Percentiles rank a stretch among this genome's conserved stretches.
phyloP scores from a whole-genome alignment of 2,329 filamentous ascomycete genomes.

The Blastomyces percursus region DNA sequence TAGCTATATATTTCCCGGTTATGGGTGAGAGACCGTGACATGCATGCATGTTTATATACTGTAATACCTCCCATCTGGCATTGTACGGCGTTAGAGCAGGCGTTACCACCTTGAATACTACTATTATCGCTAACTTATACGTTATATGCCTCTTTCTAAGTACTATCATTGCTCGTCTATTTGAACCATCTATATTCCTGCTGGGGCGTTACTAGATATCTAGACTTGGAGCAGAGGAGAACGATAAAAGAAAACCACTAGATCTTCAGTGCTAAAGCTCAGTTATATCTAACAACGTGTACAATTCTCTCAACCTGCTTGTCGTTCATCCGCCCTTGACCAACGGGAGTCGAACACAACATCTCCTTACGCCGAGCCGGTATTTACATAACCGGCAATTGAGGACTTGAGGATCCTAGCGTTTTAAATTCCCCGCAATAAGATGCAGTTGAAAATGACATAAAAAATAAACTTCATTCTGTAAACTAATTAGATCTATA shows the following conservation, averaged over 20 bases:
- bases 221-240: not conserved
- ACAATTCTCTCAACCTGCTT: not conserved
- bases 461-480: not conserved
- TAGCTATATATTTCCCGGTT: not conserved
- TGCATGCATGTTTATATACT: not conserved
- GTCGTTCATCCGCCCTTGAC: not conserved
- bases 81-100: slow-evolving; percentile 2
- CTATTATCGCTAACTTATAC: not conserved
- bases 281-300: not conserved
- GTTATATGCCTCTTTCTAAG: not conserved
- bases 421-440: not conserved
- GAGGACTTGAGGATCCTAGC: not conserved
- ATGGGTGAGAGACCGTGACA: not conserved
- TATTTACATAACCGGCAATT: not conserved
- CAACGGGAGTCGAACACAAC: slow-evolving; percentile 3
- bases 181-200: not conserved
- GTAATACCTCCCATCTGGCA: not conserved
- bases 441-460: too few relatives aligned
- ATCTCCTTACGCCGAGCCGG: not conserved
- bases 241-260: not conserved
- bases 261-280: not conserved
- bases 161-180: not conserved
- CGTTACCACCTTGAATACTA: not conserved
- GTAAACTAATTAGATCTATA: not conserved
- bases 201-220: not conserved